Evolutionary conservation across 2,329 filamentous ascomycete species (phyloP).

Genomic region (Clonostachys sp.): DNA sequence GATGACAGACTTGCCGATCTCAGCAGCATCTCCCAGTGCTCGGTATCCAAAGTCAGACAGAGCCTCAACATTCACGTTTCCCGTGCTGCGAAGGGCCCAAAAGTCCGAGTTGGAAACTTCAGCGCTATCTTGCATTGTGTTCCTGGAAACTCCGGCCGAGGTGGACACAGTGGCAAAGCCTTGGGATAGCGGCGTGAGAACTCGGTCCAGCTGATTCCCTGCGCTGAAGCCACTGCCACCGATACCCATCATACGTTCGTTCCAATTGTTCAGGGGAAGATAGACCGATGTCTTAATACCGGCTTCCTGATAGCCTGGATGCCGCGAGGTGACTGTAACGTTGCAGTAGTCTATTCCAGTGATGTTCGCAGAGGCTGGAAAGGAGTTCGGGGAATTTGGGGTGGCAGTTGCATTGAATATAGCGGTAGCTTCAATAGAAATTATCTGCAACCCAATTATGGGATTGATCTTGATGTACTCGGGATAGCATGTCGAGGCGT

Average conservation of each 20-base stretch:
- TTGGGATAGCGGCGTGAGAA: background rate
- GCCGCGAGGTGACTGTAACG: background rate
- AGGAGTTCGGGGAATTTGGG: background rate
- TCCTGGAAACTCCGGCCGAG: background rate
- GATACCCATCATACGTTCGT: background rate
- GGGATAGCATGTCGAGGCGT: background rate
- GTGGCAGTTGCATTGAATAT: background rate
- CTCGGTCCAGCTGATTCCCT: background rate
- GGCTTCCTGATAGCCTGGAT: background rate
- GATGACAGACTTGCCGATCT: constrained; percentile 31
- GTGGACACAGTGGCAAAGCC: background rate
- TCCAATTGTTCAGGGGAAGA: background rate
- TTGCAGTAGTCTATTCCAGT: background rate
- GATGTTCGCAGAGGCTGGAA: background rate
- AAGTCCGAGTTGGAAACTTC: background rate
- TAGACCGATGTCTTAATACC: background rate
- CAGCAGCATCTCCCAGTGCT: background rate
- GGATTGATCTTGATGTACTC: background rate
- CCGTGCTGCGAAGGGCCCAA: background rate
- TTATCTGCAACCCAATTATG: background rate
- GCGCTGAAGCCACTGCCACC: background rate
- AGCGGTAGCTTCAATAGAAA: background rate
- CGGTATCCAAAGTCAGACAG: background rate
- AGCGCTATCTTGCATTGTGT: background rate
- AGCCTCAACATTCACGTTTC: background rate